Base-by-base conservation (phyloP, 495 filamentous ascomycete genomes). In the Hypoxylon trugodes region DNA sequence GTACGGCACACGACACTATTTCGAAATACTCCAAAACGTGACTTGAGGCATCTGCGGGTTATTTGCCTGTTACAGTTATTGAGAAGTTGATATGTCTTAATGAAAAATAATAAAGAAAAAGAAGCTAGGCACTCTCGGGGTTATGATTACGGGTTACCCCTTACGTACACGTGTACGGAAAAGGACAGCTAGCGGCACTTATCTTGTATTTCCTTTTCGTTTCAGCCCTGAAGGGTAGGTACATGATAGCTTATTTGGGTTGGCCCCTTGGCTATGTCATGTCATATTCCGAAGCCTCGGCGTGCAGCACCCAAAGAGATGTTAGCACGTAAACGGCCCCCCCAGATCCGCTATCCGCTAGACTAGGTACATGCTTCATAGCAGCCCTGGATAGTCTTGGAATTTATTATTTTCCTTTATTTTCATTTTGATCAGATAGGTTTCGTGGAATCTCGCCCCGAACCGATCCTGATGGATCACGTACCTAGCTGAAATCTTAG, bases 161-260 rank as follows among this genome's bases (percentile, higher is more conserved):
- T 56, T 60, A 35, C 16, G 64, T 38, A 61, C 47, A 58, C 52
- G 52, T 67, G 63, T 56, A 66, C 63, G 21, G 40, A 61, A 48
- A 28, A 10, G 45, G 38, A 52, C 35, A 43, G 37, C 52, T 58
- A 12, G 46, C 52, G 58, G 52, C 46, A 58, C 35, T 58, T 64
- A 36, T 57, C 28, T 37, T 24, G 48, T 42, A 18, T 28, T 40
- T 60, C 36, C 43, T 32, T 58, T 45, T 61, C 47, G 57, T 67
- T 59, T 61, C 64, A 67, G 64, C 64, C 58, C 52, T 61, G 58
- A 15, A n/a, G n/a, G n/a, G n/a, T n/a, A n/a, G n/a, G n/a, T n/a
- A n/a, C n/a, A n/a, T n/a, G n/a, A 28, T 9, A 7, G 16, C 64
- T 32, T 30, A 10, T 22, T 46, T 48, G 50, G 37, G 28, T 46